Evolutionary conservation across 805 yeast genomes (phyloP), one percentile per base, ranked within the genome.

Genomic region (Schizosaccharomyces lindneri): DNA sequence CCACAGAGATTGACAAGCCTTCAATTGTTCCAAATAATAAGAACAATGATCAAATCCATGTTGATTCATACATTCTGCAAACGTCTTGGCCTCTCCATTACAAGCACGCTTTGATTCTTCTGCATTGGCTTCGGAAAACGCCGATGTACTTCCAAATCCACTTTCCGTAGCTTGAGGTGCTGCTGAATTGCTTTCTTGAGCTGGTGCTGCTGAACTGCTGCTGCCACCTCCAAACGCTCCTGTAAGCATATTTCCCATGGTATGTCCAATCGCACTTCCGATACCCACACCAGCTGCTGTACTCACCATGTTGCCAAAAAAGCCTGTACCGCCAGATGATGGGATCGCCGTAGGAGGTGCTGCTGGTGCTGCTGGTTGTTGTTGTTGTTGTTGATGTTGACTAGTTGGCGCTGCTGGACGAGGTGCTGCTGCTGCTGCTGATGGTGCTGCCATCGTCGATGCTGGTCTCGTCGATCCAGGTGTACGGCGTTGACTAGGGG

Each of bases 251-350:
- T 95, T 95, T 75, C 97, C 97, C 63, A 90, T 67, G 51, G 97
- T 87, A 78, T 93, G 98, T 65, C 98, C 98, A 62, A 90, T 83
- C 64, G 97, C 84, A 61, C 96, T 87, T 69, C 98, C 98, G 63
- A 93, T 97, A 62, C 97, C 98, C 57, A 93, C 98, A 82, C 98
- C 98, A 60, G 97, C 98, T 62, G 98, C 98, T 60, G 98, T 93
- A 59, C 95, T 78, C 48, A 97, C 97, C 98, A 93, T 93, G 75
- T 93, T 95, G 64, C 90, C 85, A 69, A 90, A 89, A 71, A 90
- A 68, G 68, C 97, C 97, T 59, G 97, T 97, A 68, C 29, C 55
- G 24, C 51, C 27, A 2, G 19, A 15, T 4, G 27, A 19, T 5
- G 19, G 78, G 80, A 70, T 79, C 31, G 66, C 76, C 60, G 81